Evolutionary conservation across 1,139 yeast species (phyloP).

Genomic region (Magnusiomyces paraingens): DNA sequence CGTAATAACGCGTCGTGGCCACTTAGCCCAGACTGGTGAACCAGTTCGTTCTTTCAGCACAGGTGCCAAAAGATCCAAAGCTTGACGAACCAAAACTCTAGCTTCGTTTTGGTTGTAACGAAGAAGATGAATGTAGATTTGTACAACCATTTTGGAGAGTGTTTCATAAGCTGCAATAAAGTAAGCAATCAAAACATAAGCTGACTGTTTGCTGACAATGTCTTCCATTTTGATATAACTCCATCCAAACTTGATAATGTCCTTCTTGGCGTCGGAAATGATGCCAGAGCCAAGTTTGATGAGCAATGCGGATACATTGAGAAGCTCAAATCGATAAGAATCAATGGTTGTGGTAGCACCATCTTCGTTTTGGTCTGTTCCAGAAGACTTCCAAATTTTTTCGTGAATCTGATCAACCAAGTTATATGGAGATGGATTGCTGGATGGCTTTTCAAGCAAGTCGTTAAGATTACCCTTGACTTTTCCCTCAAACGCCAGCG

Average conservation of each 20-base stretch:
- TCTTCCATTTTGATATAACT: constrained; percentile 87
- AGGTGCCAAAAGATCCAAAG: constrained; percentile 84
- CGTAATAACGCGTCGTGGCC: constrained; percentile 88
- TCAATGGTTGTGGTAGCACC: constrained; percentile 64
- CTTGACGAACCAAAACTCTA: constrained; percentile 74
- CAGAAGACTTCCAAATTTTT: constrained; percentile 66
- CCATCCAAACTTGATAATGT: constrained; percentile 92
- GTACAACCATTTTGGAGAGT: constrained; percentile 82
- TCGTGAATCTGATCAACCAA: constrained; percentile 63
- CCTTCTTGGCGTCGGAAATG: constrained; percentile 66
- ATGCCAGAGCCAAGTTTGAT: constrained; percentile 61
- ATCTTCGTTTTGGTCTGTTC: constrained; percentile 42
- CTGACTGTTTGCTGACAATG: constrained; percentile 83
- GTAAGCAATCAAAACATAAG: constrained; percentile 80
- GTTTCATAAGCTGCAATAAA: constrained; percentile 88
- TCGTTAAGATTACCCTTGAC: constrained; percentile 44
- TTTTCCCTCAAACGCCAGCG: constrained; percentile 57
- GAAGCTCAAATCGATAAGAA: constrained; percentile 63
- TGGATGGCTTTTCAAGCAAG: constrained; percentile 38
- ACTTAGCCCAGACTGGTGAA: constrained; percentile 79
- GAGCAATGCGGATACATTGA: constrained; percentile 74
- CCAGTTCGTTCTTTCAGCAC: constrained; percentile 69
- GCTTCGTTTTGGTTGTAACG: constrained; percentile 86
- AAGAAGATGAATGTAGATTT: constrained; percentile 82
- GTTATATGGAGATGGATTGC: constrained; percentile 27